Base-by-base conservation (phyloP, 441 rosid species). In the Pelargonium fulgidum region DNA sequence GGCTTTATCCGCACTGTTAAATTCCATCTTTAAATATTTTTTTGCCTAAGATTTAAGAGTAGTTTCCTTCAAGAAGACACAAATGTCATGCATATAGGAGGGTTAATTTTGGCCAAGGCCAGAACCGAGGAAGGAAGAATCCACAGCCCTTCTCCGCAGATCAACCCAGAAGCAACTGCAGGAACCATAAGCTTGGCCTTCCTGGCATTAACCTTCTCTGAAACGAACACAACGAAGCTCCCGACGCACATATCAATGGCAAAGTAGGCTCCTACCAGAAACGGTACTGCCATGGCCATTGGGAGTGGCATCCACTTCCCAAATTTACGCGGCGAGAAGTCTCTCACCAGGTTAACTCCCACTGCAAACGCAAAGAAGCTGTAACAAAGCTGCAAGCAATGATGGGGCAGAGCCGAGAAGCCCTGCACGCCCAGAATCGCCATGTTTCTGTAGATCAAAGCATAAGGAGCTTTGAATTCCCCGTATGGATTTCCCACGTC, bases 271-370 rank as follows among this genome's bases (percentile, higher is more conserved):
- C 99, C 96, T 0, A 93, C 95, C 3, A 89, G 84, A 81, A 93
- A 91, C 8, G 97, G 99, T 14, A 93, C 93, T 0, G 97, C 99
- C 96, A 93, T 93, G 0, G 93, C 99, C 95, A 93, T 93, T 7
- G 96, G 99, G 1, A 93, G 86, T 1, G 97, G 99, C 14, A 88
- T 65, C 84, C 87, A 93, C 73, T 87, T 87, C 54, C 93, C 82
- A 0, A 85, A 66, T 22, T 58, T 78, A 45, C 66, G 54, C 0
- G 96, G 91, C 4, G 78, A 70, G 9, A 73, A 26, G 70, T 89
- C 97, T 76, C 89, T 86, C 16, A 73, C 36, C 64, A 93, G 45
- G 76, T 91, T 91, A 50, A 87, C 84, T 0, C 24, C 73, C 17
- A 88, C 76, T 0, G 96, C 92, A 41, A 90, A 88, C 17, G 80